A percentile compares a stretch with the other conserved stretches of the same genome.
Conservation (phyloP, 1,284 basidiomycete species). For the Papiliotrema flavescens region DNA sequence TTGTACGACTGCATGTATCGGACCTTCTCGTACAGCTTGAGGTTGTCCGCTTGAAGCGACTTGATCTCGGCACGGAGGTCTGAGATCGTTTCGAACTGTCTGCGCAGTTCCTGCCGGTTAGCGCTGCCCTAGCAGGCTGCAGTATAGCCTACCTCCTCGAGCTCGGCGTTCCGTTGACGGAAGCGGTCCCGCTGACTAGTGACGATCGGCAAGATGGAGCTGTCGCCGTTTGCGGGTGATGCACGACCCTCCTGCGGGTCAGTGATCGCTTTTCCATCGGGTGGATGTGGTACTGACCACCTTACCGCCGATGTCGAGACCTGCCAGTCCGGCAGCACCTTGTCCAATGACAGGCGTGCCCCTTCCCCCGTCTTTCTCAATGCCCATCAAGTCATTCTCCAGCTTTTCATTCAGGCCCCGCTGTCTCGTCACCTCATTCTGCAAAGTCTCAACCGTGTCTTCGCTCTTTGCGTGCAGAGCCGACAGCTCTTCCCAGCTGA, state of each 20-base stretch:
- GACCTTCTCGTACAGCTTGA: conserved; percentile 95
- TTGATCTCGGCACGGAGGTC: conserved; percentile 85
- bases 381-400: conserved; percentile 80
- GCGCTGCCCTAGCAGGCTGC: not conserved
- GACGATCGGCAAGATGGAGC: conserved; percentile 90
- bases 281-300: conserved; percentile 19
- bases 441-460: conserved; percentile 59
- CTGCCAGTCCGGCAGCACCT: conserved; percentile 56
- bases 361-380: conserved; percentile 55
- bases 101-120: conserved; percentile 70
- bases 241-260: conserved; percentile 25
- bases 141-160: conserved; percentile 74
- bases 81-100: conserved; percentile 88
- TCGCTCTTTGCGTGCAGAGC: conserved; percentile 60
- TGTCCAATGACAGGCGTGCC: conserved; percentile 16
- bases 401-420: conserved; percentile 77
- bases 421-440: conserved; percentile 70
- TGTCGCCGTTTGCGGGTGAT: conserved; percentile 56
- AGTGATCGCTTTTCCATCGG: not conserved
- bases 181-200: conserved; percentile 95
- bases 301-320: conserved; percentile 63
- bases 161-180: conserved; percentile 88
- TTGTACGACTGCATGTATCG: conserved; percentile 93
- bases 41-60: conserved; percentile 81
- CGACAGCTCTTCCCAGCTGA: conserved; percentile 75